Evolutionary conservation across 2,329 filamentous ascomycete species (phyloP).

Genomic region (Colletotrichum spinosum): DNA sequence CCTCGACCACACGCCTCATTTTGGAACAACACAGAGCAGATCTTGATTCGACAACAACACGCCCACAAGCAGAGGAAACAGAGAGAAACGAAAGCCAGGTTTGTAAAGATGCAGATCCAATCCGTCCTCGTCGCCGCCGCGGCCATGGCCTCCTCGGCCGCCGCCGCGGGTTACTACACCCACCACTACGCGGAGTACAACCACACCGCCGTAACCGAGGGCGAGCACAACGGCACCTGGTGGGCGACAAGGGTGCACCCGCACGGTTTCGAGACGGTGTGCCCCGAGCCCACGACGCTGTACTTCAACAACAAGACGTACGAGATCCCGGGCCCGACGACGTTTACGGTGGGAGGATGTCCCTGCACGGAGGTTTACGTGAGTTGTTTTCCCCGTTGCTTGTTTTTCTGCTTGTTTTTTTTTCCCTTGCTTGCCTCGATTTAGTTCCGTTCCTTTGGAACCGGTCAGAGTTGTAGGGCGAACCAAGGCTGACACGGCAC

Average conservation of each 20-base stretch:
- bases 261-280: conserved; percentile 52
- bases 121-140: conserved; percentile 41
- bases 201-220: conserved; percentile 44
- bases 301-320: conserved; percentile 56
- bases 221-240: too few species aligned
- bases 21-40: neutral
- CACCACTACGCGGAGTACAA: conserved; percentile 32
- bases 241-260: conserved; percentile 49
- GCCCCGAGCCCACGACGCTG: conserved; percentile 57
- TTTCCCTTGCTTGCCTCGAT: too few species aligned
- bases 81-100: neutral
- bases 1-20: neutral
- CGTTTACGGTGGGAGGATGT: conserved; percentile 67
- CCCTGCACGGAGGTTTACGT: conserved; percentile 56
- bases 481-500: neutral
- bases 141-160: conserved; percentile 34
- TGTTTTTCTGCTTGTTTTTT: neutral
- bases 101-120: conserved; percentile 46
- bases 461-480: too few species aligned
- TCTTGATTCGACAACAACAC: conserved; percentile 12
- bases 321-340: conserved; percentile 65
- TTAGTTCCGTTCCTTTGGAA: too few species aligned
- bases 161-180: conserved; percentile 9
- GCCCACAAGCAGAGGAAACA: conserved; percentile 32
- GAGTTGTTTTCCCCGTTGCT: neutral